Conservation (phyloP, 306 rosid species). For the Vachellia collinsii region DNA sequence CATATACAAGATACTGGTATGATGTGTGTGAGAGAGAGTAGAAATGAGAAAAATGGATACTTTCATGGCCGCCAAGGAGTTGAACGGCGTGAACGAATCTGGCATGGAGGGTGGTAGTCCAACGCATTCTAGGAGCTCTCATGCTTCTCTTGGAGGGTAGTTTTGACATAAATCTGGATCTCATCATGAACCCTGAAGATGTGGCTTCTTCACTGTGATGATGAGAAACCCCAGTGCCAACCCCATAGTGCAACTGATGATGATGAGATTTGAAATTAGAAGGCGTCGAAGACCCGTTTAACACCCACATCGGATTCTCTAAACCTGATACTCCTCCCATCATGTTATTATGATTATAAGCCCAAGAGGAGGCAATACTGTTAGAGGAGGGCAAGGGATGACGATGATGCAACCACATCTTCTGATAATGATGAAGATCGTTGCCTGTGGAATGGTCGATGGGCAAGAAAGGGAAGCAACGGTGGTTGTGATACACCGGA, state of each 20-base stretch:
- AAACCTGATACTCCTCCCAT: conserved; percentile 18
- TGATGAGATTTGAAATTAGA: conserved; percentile 29
- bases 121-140: conserved; percentile 95
- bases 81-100: conserved; percentile 93
- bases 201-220: conserved; percentile 17
- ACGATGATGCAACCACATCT: conserved; percentile 59
- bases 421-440: conserved; percentile 25
- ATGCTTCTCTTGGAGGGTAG: conserved; percentile 79
- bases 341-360: not conserved
- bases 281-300: conserved; percentile 25
- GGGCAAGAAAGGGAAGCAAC: conserved; percentile 77
- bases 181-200: conserved; percentile 68
- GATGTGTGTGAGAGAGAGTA: not conserved
- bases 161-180: conserved; percentile 81
- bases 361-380: conserved; percentile 32
- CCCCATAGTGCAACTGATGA: conserved; percentile 59
- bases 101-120: conserved; percentile 91
- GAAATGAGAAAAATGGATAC: conserved; percentile 40
- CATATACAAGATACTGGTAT: no score
- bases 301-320: conserved; percentile 48
- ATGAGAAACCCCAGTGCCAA: conserved; percentile 40
- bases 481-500: conserved; percentile 87
- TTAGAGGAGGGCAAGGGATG: not conserved
- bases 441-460: conserved; percentile 40
- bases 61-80: conserved; percentile 97